These are phyloP conservation scores for Baorangia bicolor DNA, from an alignment of 768 basidiomycete genomes.

Conservation along the genomic window DNA sequence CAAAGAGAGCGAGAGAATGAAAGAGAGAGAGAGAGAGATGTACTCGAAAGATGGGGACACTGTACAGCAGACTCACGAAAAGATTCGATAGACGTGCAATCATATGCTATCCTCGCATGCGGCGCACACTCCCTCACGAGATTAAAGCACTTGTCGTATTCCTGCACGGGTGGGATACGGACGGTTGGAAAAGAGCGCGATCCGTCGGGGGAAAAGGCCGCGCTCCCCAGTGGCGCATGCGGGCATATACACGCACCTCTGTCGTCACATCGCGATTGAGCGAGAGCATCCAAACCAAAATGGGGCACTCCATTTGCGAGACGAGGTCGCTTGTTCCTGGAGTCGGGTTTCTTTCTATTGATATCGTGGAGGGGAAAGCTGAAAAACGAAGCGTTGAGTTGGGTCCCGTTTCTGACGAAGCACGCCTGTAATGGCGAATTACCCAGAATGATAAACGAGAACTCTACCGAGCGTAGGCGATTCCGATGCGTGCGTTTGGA, in stretches of 20 bases:
- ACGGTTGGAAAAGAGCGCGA: neutral
- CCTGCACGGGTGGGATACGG: constrained; percentile 40
- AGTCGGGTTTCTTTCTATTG: neutral
- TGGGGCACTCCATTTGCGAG: constrained; percentile 52
- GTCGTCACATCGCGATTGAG: constrained; percentile 70
- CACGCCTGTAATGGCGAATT: neutral
- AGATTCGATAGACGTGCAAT: constrained; percentile 58
- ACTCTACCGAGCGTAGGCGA: neutral
- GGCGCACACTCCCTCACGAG: constrained; percentile 61
- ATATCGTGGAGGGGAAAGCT: neutral
- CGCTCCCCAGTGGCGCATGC: neutral
- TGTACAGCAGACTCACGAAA: constrained; percentile 52
- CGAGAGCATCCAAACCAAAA: constrained; percentile 80
- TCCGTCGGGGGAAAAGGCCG: constrained; percentile 3
- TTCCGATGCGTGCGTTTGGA: neutral
- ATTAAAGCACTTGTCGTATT: constrained; percentile 67
- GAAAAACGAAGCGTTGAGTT: neutral
- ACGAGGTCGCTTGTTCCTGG: neutral
- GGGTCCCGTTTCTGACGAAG: neutral
- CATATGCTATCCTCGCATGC: constrained; percentile 52
- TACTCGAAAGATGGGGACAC: neutral
- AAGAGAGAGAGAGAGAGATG: neutral
- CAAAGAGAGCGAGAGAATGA: neutral
- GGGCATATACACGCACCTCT: constrained; percentile 39
- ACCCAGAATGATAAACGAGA: constrained; percentile 1